Percentiles rank a stretch among this genome's conserved stretches.
Evolutionary conservation across 2,329 filamentous ascomycete genomes (phyloP).

Genomic region (Arthroderma sp.): DNA sequence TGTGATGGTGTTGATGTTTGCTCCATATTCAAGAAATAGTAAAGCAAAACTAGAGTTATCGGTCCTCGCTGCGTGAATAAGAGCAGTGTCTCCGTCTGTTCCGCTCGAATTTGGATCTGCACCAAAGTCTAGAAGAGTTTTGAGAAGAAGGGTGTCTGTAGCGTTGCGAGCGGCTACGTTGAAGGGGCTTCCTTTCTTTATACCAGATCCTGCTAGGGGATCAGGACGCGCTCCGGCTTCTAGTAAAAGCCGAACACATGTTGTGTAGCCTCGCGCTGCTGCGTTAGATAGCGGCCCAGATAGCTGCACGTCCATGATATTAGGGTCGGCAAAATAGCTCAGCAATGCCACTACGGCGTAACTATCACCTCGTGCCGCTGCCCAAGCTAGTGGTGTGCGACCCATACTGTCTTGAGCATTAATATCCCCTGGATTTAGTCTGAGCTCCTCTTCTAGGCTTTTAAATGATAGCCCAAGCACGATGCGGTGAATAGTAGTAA

Average conservation of each 20-base stretch:
- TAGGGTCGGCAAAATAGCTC: conserved; percentile 15
- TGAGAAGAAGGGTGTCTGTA: conserved; percentile 17
- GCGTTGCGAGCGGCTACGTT: conserved; percentile 20
- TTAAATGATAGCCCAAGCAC: conserved; percentile 14
- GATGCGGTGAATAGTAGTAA: conserved; percentile 14
- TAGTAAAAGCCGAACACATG: conserved; percentile 15
- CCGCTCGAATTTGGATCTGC: conserved; percentile 18
- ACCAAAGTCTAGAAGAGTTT: conserved; percentile 21
- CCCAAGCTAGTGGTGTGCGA: conserved; percentile 17
- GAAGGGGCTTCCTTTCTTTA: conserved; percentile 19
- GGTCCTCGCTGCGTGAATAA: conserved; percentile 21
- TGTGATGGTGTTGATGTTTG: conserved; percentile 21
- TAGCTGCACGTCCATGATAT: conserved; percentile 14
- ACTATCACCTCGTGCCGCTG: conserved; percentile 15
- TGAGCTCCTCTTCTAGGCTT: conserved; percentile 12
- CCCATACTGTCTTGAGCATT: conserved; percentile 14
- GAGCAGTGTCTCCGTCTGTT: conserved; percentile 19
- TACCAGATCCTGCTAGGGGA: conserved; percentile 13
- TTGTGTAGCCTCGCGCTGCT: conserved; percentile 11
- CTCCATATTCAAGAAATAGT: conserved; percentile 23
- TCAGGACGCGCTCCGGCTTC: conserved; percentile 19
- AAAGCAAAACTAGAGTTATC: conserved; percentile 20
- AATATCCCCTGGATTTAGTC: conserved; percentile 11
- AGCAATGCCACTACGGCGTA: conserved; percentile 13
- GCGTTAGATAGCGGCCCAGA: conserved; percentile 14